phyloP scores from a whole-genome alignment of 805 yeast genomes.

The Myxozyma nipponensis region DNA sequence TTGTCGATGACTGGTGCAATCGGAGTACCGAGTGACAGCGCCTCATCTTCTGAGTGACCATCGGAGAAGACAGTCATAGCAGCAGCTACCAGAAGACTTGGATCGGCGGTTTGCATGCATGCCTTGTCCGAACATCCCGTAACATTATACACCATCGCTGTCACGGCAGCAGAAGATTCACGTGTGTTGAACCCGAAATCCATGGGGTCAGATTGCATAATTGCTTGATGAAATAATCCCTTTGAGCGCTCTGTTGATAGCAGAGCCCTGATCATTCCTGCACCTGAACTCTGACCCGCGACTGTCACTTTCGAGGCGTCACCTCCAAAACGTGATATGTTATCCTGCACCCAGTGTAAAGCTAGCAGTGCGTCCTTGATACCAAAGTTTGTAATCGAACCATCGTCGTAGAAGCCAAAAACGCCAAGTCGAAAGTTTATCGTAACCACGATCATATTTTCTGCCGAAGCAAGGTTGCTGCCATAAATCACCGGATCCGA shows the following conservation, averaged over 20 bases:
- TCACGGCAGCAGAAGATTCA: constrained; percentile 10
- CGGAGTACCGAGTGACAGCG: constrained; percentile 27
- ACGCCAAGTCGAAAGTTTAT: constrained; percentile 27
- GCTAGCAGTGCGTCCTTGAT: constrained; percentile 29
- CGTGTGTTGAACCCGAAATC: constrained; percentile 23
- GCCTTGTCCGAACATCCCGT: constrained; percentile 18
- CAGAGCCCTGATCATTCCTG: constrained; percentile 20
- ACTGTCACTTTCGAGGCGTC: constrained; percentile 35
- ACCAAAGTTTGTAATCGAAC: constrained; percentile 22
- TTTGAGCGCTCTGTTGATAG: constrained; percentile 13
- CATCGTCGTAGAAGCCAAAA: constrained; percentile 27
- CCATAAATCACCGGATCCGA: constrained; percentile 33
- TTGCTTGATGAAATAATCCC: constrained; percentile 15
- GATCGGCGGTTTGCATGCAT: constrained; percentile 18
- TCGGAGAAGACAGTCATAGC: constrained; percentile 4
- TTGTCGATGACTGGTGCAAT: constrained; percentile 34
- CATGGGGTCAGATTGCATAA: constrained; percentile 27
- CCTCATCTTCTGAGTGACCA: constrained; percentile 7
- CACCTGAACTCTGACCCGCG: constrained; percentile 40
- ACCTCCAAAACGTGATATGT: constrained; percentile 35
- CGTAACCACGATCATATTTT: constrained; percentile 30
- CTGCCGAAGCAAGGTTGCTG: constrained; percentile 24
- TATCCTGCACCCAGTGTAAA: constrained; percentile 36
- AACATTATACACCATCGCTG: constrained; percentile 7
- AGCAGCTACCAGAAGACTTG: constrained; percentile 12